Base-by-base conservation (phyloP, 352 stramenopile species). In the Globisporangium polare region DNA sequence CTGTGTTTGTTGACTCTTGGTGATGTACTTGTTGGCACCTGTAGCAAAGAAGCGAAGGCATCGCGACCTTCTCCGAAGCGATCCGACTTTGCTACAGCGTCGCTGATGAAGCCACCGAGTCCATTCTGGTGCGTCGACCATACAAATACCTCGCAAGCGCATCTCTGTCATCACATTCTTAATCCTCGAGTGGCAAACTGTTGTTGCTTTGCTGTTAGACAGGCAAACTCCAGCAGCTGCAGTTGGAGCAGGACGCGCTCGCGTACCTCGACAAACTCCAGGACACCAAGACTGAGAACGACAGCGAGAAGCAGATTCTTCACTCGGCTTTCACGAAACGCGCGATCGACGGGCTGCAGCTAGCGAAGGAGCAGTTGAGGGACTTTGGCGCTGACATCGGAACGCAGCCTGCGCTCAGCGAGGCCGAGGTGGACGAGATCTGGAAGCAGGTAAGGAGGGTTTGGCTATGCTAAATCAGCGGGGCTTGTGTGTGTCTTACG, bases 351-450 rank as follows among this genome's bases (percentile, higher is more conserved):
- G 67, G 66, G 2, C 31, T 56, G 17, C 33, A 56, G 26, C 42
- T 88, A 6, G 8, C 18, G 3, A 78, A 75, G 20, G 53, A 71
- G 2, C 61, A 85, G 29, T 43, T 90, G 20, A 58, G 67, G n/a
- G 42, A 18, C 2, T 42, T 88, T 1, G 72, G 78, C 27, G 22
- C 31, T 6, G 65, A 76, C 41, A 49, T 90, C 10, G 68, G 67
- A 5, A 71, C 69, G 17, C 49, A 63, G 6, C 65, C 71, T 10
- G 27, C 53, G 20, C 64, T 90, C 1, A 70, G 17, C 15, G 57
- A 60, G 29, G 64, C 56, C 1, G 80, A 90, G 58, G 63, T 78
- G n/a, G 73, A 90, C 13, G 71, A 78, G 18, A 76, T 90, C 10
- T 88, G 78, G 80, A 63, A 58, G 5, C 71, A 85, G 47, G 46